Percentiles rank a stretch among this genome's conserved stretches.
Conservation (phyloP, 805 yeast species). For the Ogataea populi-albae region DNA sequence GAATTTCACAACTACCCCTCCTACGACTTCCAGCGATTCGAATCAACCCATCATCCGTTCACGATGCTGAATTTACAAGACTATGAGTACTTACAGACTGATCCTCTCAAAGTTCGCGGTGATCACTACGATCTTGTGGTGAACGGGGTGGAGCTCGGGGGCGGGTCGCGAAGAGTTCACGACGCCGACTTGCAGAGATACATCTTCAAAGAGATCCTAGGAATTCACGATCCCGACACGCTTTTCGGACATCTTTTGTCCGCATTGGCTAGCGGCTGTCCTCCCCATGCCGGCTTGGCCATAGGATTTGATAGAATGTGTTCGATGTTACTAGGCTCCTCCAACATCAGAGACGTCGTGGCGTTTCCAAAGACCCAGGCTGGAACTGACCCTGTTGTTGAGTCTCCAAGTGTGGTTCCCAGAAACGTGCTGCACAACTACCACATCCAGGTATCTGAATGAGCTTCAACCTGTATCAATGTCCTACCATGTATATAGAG, state of each 20-base stretch:
- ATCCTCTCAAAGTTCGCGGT: slow-evolving; percentile 70
- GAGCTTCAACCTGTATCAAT: too few species aligned
- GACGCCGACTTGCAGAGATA: slow-evolving; percentile 75
- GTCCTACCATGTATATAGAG: too few species aligned
- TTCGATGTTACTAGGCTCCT: slow-evolving; percentile 79
- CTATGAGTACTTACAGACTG: slow-evolving; percentile 48
- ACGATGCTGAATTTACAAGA: slow-evolving; percentile 84
- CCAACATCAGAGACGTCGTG: slow-evolving; percentile 85
- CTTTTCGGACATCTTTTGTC: slow-evolving; percentile 82
- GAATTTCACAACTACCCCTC: slow-evolving; percentile 49
- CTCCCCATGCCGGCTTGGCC: slow-evolving; percentile 98
- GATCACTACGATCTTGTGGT: slow-evolving; percentile 93
- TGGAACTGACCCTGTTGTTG: slow-evolving; percentile 86
- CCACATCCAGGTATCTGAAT: slow-evolving; percentile 34
- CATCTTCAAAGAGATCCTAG: slow-evolving; percentile 63
- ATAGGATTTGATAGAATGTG: slow-evolving; percentile 91
- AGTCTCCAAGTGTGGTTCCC: slow-evolving; percentile 70
- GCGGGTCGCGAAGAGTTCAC: slow-evolving; percentile 95
- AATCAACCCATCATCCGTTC: slow-evolving; percentile 95
- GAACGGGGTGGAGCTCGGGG: slow-evolving; percentile 95
- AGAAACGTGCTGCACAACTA: slow-evolving; percentile 53
- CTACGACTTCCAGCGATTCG: slow-evolving; percentile 48
- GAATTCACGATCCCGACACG: slow-evolving; percentile 53
- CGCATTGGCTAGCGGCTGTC: slow-evolving; percentile 89
- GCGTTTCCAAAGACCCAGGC: slow-evolving; percentile 93